Percentiles rank a stretch among this genome's conserved stretches.
These are phyloP conservation scores for Pseudocohnilembus persalinus DNA, from an alignment of 169 alveolate species.

Conservation along the genomic window DNA sequence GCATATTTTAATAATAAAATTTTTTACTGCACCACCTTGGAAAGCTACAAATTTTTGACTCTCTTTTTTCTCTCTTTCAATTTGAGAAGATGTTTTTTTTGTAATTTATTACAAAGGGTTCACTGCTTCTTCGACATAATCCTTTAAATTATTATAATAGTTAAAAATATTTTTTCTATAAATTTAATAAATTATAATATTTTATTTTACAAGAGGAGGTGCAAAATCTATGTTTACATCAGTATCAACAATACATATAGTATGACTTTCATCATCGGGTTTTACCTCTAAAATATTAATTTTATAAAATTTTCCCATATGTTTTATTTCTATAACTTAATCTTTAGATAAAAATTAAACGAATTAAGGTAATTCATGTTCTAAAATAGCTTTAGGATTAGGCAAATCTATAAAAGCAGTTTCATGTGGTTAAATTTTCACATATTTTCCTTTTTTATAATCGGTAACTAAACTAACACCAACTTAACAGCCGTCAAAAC, in stretches of 20 bases:
- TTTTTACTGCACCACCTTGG: neutral
- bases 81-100: conserved; percentile 6
- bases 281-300: conserved; percentile 34
- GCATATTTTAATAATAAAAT: no score
- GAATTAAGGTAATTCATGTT: conserved; percentile 17
- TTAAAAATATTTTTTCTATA: neutral
- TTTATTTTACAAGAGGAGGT: conserved; percentile 27
- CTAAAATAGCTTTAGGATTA: conserved; percentile 47
- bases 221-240: conserved; percentile 41
- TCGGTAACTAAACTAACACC: conserved; percentile 2
- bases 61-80: conserved; percentile 2
- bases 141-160: neutral
- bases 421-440: conserved; percentile 39
- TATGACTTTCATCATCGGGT: conserved; percentile 18
- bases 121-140: conserved; percentile 4
- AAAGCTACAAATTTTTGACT: neutral
- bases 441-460: conserved; percentile 25
- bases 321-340: conserved; percentile 24
- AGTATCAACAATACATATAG: conserved; percentile 40
- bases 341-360: conserved; percentile 28
- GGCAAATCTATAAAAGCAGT: conserved; percentile 46
- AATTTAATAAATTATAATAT: neutral
- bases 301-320: conserved; percentile 6
- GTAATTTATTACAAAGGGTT: conserved; percentile 1
- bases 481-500: conserved; percentile 16